Evolutionary conservation across 2,329 filamentous ascomycete species (phyloP).

Genomic region (Penicillium italicum): DNA sequence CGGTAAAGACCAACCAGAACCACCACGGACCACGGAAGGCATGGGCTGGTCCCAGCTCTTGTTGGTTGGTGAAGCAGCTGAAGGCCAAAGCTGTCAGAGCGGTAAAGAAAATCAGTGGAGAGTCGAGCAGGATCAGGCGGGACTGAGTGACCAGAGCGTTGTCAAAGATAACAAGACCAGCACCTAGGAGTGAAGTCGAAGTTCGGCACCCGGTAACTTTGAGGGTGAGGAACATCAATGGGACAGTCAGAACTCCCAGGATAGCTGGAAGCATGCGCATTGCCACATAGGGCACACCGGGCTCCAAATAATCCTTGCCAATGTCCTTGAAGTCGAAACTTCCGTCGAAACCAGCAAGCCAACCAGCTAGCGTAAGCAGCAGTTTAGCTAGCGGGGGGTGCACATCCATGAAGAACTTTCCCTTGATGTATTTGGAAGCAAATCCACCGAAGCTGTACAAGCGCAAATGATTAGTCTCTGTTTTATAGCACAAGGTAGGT

Average conservation of each 20-base stretch:
- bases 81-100: slow-evolving; percentile 87
- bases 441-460: slow-evolving; percentile 84
- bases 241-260: slow-evolving; percentile 81
- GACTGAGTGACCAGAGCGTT: slow-evolving; percentile 95
- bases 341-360: slow-evolving; percentile 90
- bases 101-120: slow-evolving; percentile 87
- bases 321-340: slow-evolving; percentile 99
- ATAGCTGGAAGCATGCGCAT: slow-evolving; percentile 94
- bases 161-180: slow-evolving; percentile 87
- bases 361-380: slow-evolving; percentile 90
- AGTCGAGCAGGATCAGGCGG: slow-evolving; percentile 91
- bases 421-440: slow-evolving; percentile 98
- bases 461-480: neutral
- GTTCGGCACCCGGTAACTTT: slow-evolving; percentile 89
- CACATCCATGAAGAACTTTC: slow-evolving; percentile 99
- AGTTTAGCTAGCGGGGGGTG: slow-evolving; percentile 96
- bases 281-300: slow-evolving; percentile 90
- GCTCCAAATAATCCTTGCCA: slow-evolving; percentile 96
- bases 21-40: slow-evolving; percentile 92
- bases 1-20: slow-evolving; percentile 92
- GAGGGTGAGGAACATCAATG: slow-evolving; percentile 89
- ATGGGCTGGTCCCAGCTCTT: slow-evolving; percentile 83
- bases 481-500: neutral
- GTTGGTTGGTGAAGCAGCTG: slow-evolving; percentile 91
- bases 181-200: slow-evolving; percentile 75